Evolutionary conservation across 129 eudicot species (phyloP), one percentile per base, ranked within the genome.

Genomic region (Artemisia argyi): DNA sequence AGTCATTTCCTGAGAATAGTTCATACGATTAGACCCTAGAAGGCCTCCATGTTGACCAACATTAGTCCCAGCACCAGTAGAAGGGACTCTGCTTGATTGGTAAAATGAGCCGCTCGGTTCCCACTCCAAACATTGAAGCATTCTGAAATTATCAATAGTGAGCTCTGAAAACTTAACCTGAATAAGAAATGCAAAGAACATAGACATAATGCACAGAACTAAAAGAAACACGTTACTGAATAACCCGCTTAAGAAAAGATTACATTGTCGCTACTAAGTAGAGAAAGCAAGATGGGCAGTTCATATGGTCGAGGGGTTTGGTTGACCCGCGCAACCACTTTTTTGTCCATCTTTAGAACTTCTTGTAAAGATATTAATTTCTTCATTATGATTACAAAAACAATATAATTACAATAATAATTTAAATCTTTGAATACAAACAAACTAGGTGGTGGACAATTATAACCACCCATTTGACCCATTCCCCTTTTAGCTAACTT

Each of bases 41-140:
- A 18, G 63, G 82, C 70, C 46, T 73, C 88, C 96, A 75, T 81
- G 83, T 66, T 84, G 96, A 61, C 76, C 64, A 39, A 39, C 46
- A 11, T 39, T 7, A 39, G 44, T 39, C 44, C 44, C 44, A 39
- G 44, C 10, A 39, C 81, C 85, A 67, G 69, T 68, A 8, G 79
- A 44, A 39, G 68, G 50, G 76, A 22, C 55, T 28, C 75, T 76
- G 78, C 73, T 86, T 81, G 87, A 73, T 80, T 85, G 84, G 80
- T 90, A 87, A 73, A 90, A 90, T 48, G 87, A 85, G 32, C 97
- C 97, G 77, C 91, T 82, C 24, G 97, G 91, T 85, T 90, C 97
- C 97, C 97, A 90, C 75, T 90, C 97, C 73, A 91, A 84, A 73
- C 85, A 79, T 55, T 91, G 94, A 81, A 91, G 88, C 95, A 87